Conservation (phyloP, 805 yeast species). For the Brettanomyces naardenensis region DNA sequence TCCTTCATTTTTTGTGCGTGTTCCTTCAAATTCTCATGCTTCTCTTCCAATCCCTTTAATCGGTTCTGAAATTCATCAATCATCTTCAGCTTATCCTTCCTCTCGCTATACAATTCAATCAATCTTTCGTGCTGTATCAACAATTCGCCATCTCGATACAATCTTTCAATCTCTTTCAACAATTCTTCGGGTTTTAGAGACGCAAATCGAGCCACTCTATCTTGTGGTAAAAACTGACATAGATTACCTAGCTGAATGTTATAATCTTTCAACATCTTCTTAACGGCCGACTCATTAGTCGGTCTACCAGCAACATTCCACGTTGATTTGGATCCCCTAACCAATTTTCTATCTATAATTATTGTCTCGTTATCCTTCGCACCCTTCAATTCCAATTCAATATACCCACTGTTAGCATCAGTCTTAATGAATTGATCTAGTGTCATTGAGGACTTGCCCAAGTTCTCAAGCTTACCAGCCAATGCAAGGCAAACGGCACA, state of each 20-base stretch:
- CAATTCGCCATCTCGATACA: slow-evolving; percentile 59
- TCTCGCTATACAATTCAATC: slow-evolving; percentile 38
- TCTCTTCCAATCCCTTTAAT: slow-evolving; percentile 27
- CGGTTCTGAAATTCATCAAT: slow-evolving; percentile 24
- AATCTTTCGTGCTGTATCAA: slow-evolving; percentile 49
- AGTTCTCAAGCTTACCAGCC: slow-evolving; percentile 66
- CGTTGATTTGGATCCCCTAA: slow-evolving; percentile 35
- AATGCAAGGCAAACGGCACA: slow-evolving; percentile 88
- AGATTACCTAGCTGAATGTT: slow-evolving; percentile 85
- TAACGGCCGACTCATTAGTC: slow-evolving; percentile 38
- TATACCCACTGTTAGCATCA: slow-evolving; percentile 39
- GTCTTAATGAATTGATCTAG: slow-evolving; percentile 64
- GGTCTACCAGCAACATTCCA: slow-evolving; percentile 42
- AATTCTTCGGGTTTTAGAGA: slow-evolving; percentile 67
- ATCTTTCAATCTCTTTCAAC: slow-evolving; percentile 70
- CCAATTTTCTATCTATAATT: slow-evolving; percentile 36
- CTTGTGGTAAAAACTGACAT: slow-evolving; percentile 94
- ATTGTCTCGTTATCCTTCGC: slow-evolving; percentile 25
- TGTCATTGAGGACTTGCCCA: slow-evolving; percentile 60
- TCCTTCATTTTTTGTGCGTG: slow-evolving; percentile 40
- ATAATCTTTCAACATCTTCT: slow-evolving; percentile 34
- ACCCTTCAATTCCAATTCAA: slow-evolving; percentile 45
- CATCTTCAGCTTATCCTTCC: slow-evolving; percentile 22
- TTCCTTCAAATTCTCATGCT: slow-evolving; percentile 31
- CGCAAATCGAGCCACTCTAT: slow-evolving; percentile 89